Evolutionary conservation across 495 filamentous ascomycete genomes (phyloP), one percentile per base, ranked within the genome.

Genomic region (Stereocaulon alpinum): DNA sequence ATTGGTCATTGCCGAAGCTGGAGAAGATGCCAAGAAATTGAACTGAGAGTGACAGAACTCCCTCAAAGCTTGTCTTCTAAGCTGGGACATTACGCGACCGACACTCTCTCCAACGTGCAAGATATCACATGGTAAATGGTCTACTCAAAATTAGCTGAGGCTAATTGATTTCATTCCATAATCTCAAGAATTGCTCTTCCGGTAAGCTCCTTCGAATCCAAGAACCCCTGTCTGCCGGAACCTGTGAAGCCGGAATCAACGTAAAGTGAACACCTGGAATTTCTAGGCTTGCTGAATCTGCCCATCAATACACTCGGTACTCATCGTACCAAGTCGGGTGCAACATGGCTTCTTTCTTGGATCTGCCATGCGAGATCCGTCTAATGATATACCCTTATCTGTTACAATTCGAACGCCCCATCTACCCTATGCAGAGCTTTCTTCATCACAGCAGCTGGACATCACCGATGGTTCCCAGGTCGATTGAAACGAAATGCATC

Each of bases 1-100:
- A 61, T 11, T 60, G 40, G 18, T 60, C 22, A 29, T 45, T 45
- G 40, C 40, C 17, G 49, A 60, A 34, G 58, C 40, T 45, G 40
- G 30, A 32, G 40, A 9, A n/a, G 32, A 54, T 24, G 40, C 18
- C 14, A 58, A 58, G 44, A 49, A 58, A 20, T 22, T 15, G 6
- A 14, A 41, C 3, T 58, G 44, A 58, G 10, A 15, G 9, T 20
- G n/a, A 50, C n/a, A n/a, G 14, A 50, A 30, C 18, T 22, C 4
- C 15, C 17, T 34, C 49, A 52, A 34, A 2, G 30, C n/a, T 0
- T 37, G 9, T 52, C n/a, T 34, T 5, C 9, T 11, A 37, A 18
- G 20, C 27, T 12, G 15, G 12, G 17, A 2, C n/a, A 18, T 18
- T 18, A 34, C 29, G 15, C 10, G 3, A 51, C 32, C 17, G 48